Conservation (phyloP, 768 basidiomycete species). For the Ephemerocybe angulata region DNA sequence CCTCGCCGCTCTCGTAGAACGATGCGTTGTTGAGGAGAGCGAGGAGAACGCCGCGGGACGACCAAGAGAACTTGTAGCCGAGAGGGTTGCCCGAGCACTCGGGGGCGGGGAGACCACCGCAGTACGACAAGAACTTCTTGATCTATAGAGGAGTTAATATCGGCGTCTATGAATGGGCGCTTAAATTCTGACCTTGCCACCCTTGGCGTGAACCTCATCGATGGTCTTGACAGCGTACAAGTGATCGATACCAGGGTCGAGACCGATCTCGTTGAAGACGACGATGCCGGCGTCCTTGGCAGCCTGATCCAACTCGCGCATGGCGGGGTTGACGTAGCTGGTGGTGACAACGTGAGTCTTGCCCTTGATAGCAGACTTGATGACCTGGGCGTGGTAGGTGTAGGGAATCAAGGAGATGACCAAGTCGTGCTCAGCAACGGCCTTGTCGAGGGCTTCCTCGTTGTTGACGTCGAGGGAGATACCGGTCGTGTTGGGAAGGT, state of each 20-base stretch:
- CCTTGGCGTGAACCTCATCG: slow-evolving; percentile 87
- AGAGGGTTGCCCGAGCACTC: slow-evolving; percentile 91
- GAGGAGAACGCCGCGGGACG: slow-evolving; percentile 90
- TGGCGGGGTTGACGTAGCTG: slow-evolving; percentile 88
- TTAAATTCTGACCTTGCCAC: slow-evolving; percentile 72
- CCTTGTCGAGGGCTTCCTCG: slow-evolving; percentile 67
- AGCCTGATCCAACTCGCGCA: slow-evolving; percentile 79
- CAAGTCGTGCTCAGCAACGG: slow-evolving; percentile 82
- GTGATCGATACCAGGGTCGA: slow-evolving; percentile 95
- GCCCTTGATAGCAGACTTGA: slow-evolving; percentile 84
- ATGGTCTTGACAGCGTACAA: slow-evolving; percentile 93
- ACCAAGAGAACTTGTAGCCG: slow-evolving; percentile 99
- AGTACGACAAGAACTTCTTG: slow-evolving; percentile 91
- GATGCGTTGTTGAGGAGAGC: slow-evolving; percentile 90
- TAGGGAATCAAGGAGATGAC: slow-evolving; percentile 98
- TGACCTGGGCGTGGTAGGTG: slow-evolving; percentile 83
- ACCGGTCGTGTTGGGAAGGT: slow-evolving; percentile 66
- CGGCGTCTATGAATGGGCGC: background rate
- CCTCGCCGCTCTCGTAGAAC: slow-evolving; percentile 65
- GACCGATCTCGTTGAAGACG: slow-evolving; percentile 96
- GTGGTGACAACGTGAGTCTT: slow-evolving; percentile 96
- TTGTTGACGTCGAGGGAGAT: slow-evolving; percentile 80
- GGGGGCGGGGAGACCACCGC: slow-evolving; percentile 92
- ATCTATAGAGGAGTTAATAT: slow-evolving; percentile 42
- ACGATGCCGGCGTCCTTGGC: slow-evolving; percentile 87